Evolutionary conservation across 805 yeast species (phyloP), one percentile per base, ranked within the genome.

Genomic region (Tetrapisispora nanseiensis): DNA sequence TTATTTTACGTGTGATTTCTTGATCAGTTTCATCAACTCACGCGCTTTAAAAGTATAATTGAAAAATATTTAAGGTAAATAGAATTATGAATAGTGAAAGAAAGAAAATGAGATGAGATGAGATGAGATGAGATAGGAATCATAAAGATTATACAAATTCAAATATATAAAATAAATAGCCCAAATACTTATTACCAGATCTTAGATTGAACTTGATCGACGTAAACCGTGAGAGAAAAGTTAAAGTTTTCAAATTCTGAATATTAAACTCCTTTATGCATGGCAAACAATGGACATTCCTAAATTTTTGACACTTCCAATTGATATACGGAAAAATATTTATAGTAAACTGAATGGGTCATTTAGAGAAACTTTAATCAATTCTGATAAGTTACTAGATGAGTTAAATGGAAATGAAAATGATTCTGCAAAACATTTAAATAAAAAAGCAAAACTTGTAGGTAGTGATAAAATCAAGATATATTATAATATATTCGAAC

Each of bases 281-380:
- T 33, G 13, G 3, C 9, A n/a, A 4, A 22, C 13, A 2, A 33
- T 51, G 42, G 47, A 50, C 38, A 29, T 43, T 1, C 16, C 6
- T 6, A 20, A 29, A 21, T 59, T 59, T 33, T 44, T 60, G 12
- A 30, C 35, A n/a, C 40, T 52, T 19, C 63, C 63, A 0, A 26
- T 52, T n/a, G 50, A 52, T 32, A 47, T 60, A 16, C 37, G 63
- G 23, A 46, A 46, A 12, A 41, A 43, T 19, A 55, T 60, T 1
- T 60, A 60, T 38, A 46, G 40, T 24, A 56, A 51, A n/a, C 32
- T 60, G 37, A 48, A 48, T 27, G 54, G 51, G 3, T 33, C 45
- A 19, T 42, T 57, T 19, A 45, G 40, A 4, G n/a, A 39, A 4
- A 23, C n/a, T n/a, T 23, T 9, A 7, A 10, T 24, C 6, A 23